Evolutionary conservation across 768 basidiomycete genomes (phyloP), one percentile per base, ranked within the genome.

Genomic region (Daedaleopsis sinensis): DNA sequence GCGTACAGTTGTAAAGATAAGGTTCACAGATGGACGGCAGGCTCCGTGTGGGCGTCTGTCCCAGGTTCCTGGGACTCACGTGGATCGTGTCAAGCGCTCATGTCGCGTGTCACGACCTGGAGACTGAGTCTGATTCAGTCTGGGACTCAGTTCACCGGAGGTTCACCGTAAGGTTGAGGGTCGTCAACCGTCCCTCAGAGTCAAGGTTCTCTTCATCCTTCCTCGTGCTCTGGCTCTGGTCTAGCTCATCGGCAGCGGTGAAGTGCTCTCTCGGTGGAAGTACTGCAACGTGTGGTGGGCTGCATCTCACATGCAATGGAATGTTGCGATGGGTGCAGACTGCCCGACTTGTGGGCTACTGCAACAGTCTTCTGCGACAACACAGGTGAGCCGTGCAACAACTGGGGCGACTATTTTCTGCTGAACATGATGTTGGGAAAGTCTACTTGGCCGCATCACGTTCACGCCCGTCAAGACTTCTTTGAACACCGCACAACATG

Each of bases 321-420:
- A 90, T 90, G 89, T 89, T 82, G 86, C 86, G 86, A 88, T 88
- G 88, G 75, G 78, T 78, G 77, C 77, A 79, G 72, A 78, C 80
- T 80, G 78, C 84, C 79, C 80, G 73, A 76, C 65, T 69, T 55
- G 58, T 73, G 76, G 77, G 77, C 74, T 71, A 71, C 69, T 76
- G 71, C 67, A 71, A 66, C 70, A 70, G n/a, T 38, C 19, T 55
- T 21, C 37, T 21, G 39, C 61, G 23, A n/a, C n/a, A 10, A 19
- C 23, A 16, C 10, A 39, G 43, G 61, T 57, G n/a, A 53, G 55
- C 23, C 15, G 27, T 49, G 13, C 42, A 13, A 19, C 32, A 32
- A 32, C 7, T 39, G 7, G 18, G 7, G 44, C 13, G 7, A 9
- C 39, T 3, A 39, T 9, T 5, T 15, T 32, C 27, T 7, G 27